These are phyloP conservation scores for Salvia rosmarinus DNA, from an alignment of 257 asterid genomes.

Conservation along the genomic window DNA sequence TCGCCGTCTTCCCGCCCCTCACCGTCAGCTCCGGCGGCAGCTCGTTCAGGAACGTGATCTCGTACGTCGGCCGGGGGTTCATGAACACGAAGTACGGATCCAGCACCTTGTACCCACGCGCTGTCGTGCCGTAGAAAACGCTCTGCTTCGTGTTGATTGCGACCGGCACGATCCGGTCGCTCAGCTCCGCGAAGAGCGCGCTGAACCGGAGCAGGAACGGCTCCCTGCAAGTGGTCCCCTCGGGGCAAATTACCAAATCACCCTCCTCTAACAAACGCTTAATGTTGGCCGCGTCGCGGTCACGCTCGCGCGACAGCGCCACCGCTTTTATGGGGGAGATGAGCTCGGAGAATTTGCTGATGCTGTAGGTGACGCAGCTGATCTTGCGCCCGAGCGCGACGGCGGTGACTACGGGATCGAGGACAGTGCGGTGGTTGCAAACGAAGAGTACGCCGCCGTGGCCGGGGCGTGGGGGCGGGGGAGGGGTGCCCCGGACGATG, in stretches of 20 bases:
- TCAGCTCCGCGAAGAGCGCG: conserved; percentile 85
- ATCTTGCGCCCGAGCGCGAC: conserved; percentile 86
- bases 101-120: conserved; percentile 63
- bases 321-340: conserved; percentile 87
- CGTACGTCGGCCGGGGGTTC: conserved; percentile 89
- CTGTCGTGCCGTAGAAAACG: conserved; percentile 81
- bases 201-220: conserved; percentile 77
- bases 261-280: conserved; percentile 69
- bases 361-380: conserved; percentile 86
- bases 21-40: conserved; percentile 66
- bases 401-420: conserved; percentile 83
- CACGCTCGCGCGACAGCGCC: conserved; percentile 79
- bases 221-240: conserved; percentile 91
- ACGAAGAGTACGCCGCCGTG: conserved; percentile 71
- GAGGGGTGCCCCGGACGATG: conserved; percentile 75
- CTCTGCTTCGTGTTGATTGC: conserved; percentile 70
- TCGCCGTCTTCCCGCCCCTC: conserved; percentile 64
- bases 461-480: conserved; percentile 69
- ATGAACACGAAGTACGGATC: conserved; percentile 90
- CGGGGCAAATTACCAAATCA: conserved; percentile 81
- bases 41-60: conserved; percentile 71
- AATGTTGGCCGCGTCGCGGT: conserved; percentile 73
- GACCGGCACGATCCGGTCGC: conserved; percentile 87
- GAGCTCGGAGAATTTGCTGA: conserved; percentile 73
- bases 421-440: conserved; percentile 88